Percentiles rank a stretch among this genome's conserved stretches.
These are phyloP conservation scores for Wickerhamiella vanderwaltii DNA, from an alignment of 805 yeast species.

Conservation along the genomic window DNA sequence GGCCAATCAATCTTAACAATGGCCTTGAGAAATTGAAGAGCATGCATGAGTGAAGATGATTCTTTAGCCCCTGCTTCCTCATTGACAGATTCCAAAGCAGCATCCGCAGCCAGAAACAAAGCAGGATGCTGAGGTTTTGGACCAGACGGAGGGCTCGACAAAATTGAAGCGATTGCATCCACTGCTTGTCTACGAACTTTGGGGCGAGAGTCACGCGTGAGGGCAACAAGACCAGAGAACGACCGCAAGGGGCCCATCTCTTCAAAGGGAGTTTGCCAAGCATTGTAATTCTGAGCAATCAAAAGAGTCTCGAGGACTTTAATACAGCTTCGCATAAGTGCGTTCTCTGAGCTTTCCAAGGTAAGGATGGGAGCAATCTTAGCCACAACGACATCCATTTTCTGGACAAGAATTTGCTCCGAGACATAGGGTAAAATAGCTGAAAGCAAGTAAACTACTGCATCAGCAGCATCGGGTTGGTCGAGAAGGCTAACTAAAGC, in stretches of 20 bases:
- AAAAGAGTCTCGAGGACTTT: conserved; percentile 76
- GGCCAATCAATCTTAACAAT: conserved; percentile 65
- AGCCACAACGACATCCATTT: conserved; percentile 64
- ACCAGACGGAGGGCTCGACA: conserved; percentile 54
- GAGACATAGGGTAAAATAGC: conserved; percentile 66
- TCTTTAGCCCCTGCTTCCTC: conserved; percentile 21
- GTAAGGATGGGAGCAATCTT: conserved; percentile 74
- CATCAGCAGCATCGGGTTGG: conserved; percentile 56
- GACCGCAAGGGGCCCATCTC: conserved; percentile 23
- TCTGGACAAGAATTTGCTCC: conserved; percentile 51
- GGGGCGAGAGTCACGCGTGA: conserved; percentile 80
- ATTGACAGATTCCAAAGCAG: conserved; percentile 30
- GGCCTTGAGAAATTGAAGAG: conserved; percentile 59
- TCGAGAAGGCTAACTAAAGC: conserved; percentile 73
- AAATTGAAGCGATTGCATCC: conserved; percentile 63
- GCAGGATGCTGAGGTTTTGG: conserved; percentile 73
- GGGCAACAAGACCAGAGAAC: conserved; percentile 30
- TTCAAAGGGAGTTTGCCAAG: conserved; percentile 42
- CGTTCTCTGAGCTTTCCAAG: conserved; percentile 57
- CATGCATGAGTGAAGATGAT: conserved; percentile 45
- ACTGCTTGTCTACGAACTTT: conserved; percentile 91
- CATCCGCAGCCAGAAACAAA: conserved; percentile 53
- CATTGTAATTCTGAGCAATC: conserved; percentile 62
- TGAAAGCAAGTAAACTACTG: conserved; percentile 66
- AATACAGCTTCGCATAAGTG: conserved; percentile 67